phyloP scores from a whole-genome alignment of 2,329 filamentous ascomycete genomes.

The Colletotrichum melonis region DNA sequence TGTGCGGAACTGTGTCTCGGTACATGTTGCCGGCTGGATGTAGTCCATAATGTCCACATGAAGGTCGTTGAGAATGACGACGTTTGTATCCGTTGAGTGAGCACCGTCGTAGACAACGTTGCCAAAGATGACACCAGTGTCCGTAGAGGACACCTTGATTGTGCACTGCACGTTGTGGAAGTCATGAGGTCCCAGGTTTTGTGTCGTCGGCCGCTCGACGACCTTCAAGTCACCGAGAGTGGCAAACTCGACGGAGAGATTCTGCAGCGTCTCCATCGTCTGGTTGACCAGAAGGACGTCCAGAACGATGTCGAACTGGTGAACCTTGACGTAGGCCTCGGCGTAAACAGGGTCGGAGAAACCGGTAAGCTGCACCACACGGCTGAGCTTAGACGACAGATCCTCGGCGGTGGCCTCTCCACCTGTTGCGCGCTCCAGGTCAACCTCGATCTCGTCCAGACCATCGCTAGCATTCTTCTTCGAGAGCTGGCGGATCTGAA shows the following conservation, averaged over 20 bases:
- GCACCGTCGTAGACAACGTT: slow-evolving; percentile 98
- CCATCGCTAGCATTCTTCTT: slow-evolving; percentile 90
- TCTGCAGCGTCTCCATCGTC: slow-evolving; percentile 95
- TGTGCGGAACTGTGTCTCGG: slow-evolving; percentile 98
- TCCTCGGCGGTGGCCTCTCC: slow-evolving; percentile 88
- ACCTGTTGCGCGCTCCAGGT: slow-evolving; percentile 93
- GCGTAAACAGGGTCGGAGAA: slow-evolving; percentile 99
- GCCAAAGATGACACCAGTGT: slow-evolving; percentile 98
- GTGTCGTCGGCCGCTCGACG: slow-evolving; percentile 94
- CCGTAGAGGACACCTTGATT: slow-evolving; percentile 97
- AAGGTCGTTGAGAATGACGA: slow-evolving; percentile 97
- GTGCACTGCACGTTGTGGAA: slow-evolving; percentile 99
- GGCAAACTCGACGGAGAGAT: slow-evolving; percentile 98
- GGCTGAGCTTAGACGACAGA: slow-evolving; percentile 91
- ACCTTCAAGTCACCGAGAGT: slow-evolving; percentile 98
- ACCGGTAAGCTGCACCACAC: slow-evolving; percentile 95
- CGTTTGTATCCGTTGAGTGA: slow-evolving; percentile 91
- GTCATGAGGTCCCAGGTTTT: slow-evolving; percentile 94
- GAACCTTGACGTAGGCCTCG: slow-evolving; percentile 98
- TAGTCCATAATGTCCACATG: slow-evolving; percentile 99
- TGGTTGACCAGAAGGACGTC: slow-evolving; percentile 98
- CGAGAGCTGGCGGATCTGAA: slow-evolving; percentile 90
- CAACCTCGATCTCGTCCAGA: slow-evolving; percentile 85
- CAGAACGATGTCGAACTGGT: slow-evolving; percentile 98
- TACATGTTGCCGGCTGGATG: slow-evolving; percentile 96